Percentiles rank a stretch among this genome's conserved stretches.
Evolutionary conservation across 2,329 filamentous ascomycete species (phyloP).

Genomic region (Decorospora gaudefroyi): DNA sequence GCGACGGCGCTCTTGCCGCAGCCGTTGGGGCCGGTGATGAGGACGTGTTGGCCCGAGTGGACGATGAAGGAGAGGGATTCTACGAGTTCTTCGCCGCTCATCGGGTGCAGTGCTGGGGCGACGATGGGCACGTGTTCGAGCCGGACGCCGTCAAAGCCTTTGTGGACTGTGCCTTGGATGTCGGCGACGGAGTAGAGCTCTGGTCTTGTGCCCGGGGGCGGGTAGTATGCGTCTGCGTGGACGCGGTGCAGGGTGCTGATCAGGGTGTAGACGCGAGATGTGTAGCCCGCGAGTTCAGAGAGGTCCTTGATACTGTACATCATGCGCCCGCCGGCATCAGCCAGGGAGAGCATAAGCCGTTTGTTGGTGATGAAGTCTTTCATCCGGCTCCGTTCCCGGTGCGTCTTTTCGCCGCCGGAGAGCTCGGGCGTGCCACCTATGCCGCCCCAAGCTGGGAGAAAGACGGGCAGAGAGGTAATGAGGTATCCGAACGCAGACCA

Average conservation of each 20-base stretch:
- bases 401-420: conserved; percentile 53
- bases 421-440: conserved; percentile 74
- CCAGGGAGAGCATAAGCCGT: conserved; percentile 93
- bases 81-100: conserved; percentile 87
- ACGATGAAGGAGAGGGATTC: conserved; percentile 89
- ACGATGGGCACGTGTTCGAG: conserved; percentile 93
- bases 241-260: conserved; percentile 94
- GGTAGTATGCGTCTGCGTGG: conserved; percentile 85
- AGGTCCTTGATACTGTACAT: conserved; percentile 99
- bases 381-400: conserved; percentile 83
- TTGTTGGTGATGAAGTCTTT: conserved; percentile 99
- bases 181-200: conserved; percentile 90
- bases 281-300: conserved; percentile 93
- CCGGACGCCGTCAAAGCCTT: conserved; percentile 91
- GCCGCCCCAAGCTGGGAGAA: conserved; percentile 92
- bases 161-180: conserved; percentile 90
- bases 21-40: conserved; percentile 94
- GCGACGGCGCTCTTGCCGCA: conserved; percentile 90
- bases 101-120: conserved; percentile 83
- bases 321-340: conserved; percentile 94
- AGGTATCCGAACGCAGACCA: conserved; percentile 98
- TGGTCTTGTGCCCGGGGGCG: conserved; percentile 65
- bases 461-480: conserved; percentile 88
- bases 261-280: conserved; percentile 90
- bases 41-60: conserved; percentile 84